phyloP scores from a whole-genome alignment of 495 filamentous ascomycete genomes.

The Hypoxylon fragiforme region DNA sequence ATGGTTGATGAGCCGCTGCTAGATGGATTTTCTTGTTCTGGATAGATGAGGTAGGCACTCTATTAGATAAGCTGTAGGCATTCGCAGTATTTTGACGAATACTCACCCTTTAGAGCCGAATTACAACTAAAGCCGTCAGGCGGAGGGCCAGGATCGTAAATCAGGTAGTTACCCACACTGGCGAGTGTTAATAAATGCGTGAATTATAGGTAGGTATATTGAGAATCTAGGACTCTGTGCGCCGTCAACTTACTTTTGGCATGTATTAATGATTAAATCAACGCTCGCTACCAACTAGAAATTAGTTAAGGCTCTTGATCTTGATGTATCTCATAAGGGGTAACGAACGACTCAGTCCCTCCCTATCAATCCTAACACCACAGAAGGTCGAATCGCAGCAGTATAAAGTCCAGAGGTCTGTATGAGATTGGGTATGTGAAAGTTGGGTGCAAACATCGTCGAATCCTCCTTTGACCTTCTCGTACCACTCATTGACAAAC shows the following conservation, averaged over 20 bases:
- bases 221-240: no score
- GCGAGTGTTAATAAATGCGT: constrained; percentile 2
- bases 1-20: constrained; percentile 3
- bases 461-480: constrained; percentile 2
- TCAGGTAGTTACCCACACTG: constrained; percentile 43
- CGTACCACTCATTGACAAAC: constrained; percentile 24
- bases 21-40: neutral
- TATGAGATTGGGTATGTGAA: constrained; percentile 19
- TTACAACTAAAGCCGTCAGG: constrained; percentile 16
- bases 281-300: constrained; percentile 43
- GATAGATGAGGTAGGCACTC: neutral
- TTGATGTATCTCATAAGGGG: neutral
- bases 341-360: constrained; percentile 51
- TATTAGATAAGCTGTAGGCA: neutral
- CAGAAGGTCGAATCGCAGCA: constrained; percentile 51
- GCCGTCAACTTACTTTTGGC: constrained; percentile 49
- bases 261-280: constrained; percentile 52
- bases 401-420: constrained; percentile 46
- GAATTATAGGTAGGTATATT: neutral
- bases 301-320: constrained; percentile 31
- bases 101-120: constrained; percentile 8
- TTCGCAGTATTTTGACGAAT: neutral
- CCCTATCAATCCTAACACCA: constrained; percentile 42
- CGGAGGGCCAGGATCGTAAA: constrained; percentile 46
- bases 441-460: constrained; percentile 33